These are phyloP conservation scores for Phytophthora pisi DNA, from an alignment of 352 stramenopile genomes.

Conservation along the genomic window DNA sequence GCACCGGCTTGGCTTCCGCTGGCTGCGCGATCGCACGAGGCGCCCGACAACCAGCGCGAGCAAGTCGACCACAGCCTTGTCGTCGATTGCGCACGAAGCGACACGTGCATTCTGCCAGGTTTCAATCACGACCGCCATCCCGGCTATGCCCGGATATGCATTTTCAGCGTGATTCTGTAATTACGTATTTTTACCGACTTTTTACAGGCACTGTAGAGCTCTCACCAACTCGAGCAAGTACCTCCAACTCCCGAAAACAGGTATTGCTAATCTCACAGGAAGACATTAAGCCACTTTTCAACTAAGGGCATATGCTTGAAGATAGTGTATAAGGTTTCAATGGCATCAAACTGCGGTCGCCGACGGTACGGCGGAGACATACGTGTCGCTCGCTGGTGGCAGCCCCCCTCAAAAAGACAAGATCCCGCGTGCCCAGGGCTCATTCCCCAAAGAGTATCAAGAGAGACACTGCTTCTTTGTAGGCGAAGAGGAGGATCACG, in stretches of 20 bases:
- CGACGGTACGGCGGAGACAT: conserved; percentile 7
- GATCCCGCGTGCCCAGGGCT: conserved; percentile 16
- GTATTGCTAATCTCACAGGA: not conserved
- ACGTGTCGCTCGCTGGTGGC: conserved; percentile 32
- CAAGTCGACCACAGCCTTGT: conserved; percentile 5
- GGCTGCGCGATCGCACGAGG: conserved; percentile 13
- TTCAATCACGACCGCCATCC: not conserved
- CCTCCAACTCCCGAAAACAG: not conserved
- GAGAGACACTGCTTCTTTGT: conserved; percentile 1
- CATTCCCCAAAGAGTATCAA: conserved; percentile 47
- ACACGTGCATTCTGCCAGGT: not conserved
- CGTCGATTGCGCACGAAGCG: conserved; percentile 27
- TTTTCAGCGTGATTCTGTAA: not conserved
- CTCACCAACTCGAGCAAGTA: not conserved
- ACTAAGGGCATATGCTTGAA: not conserved
- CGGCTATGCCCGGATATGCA: not conserved
- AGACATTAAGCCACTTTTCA: too few relatives aligned
- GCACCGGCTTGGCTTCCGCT: not conserved
- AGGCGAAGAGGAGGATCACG: conserved; percentile 6
- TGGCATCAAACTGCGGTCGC: not conserved
- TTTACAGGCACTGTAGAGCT: not conserved
- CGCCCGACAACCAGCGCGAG: not conserved
- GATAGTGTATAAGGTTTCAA: not conserved
- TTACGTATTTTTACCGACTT: conserved; percentile 3
- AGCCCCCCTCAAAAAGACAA: conserved; percentile 1